Percentiles rank a stretch among this genome's conserved stretches.
phyloP scores from a whole-genome alignment of 306 rosid species.

The Begonia loranthoides region DNA sequence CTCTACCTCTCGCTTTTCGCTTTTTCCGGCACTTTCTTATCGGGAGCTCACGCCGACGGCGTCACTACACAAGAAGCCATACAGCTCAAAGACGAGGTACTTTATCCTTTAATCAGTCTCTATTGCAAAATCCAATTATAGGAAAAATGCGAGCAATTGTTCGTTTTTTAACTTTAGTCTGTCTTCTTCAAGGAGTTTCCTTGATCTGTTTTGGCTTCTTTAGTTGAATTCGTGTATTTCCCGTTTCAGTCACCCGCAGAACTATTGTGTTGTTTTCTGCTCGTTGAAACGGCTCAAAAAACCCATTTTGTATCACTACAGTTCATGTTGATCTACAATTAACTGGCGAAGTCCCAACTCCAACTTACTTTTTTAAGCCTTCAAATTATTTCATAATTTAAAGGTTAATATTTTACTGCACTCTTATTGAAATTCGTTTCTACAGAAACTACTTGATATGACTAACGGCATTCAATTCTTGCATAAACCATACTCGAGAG shows the following conservation, averaged over 20 bases:
- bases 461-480: too few relatives aligned
- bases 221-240: too few relatives aligned
- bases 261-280: neutral
- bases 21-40: slow-evolving; percentile 8
- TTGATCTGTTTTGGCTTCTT: neutral
- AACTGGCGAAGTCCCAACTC: neutral
- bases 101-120: neutral
- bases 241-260: neutral
- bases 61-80: slow-evolving; percentile 60
- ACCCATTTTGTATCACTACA: neutral
- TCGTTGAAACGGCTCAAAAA: neutral
- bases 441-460: too few relatives aligned
- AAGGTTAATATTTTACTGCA: too few relatives aligned
- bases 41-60: slow-evolving; percentile 31
- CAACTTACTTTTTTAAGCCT: neutral
- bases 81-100: slow-evolving; percentile 62
- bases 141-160: neutral
- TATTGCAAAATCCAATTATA: neutral
- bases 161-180: neutral
- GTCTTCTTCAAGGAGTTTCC: neutral
- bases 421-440: too few relatives aligned
- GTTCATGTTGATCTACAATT: too few relatives aligned
- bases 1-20: slow-evolving; percentile 15
- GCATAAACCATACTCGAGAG: too few relatives aligned
- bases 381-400: too few relatives aligned